Evolutionary conservation across 345 rosid species (phyloP).

Genomic region (Cochlearia excelsa): DNA sequence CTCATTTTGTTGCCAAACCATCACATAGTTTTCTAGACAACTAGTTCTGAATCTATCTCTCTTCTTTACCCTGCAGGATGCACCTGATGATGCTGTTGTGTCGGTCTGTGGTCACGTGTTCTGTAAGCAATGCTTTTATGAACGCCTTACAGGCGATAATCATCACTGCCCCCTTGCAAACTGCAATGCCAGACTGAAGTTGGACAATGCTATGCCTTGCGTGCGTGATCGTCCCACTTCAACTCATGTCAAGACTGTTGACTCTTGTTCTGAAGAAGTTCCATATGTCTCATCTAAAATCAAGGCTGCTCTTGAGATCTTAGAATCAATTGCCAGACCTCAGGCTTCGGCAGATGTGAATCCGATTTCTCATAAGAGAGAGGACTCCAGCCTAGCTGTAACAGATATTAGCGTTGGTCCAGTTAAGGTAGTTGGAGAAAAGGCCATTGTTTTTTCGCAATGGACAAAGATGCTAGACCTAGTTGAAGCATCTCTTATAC

Average conservation of each 20-base stretch:
- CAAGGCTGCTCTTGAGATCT: constrained; percentile 79
- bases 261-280: constrained; percentile 28
- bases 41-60: constrained; percentile 18
- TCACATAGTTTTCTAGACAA: constrained; percentile 1
- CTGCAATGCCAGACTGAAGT: constrained; percentile 59
- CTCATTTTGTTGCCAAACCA: neutral
- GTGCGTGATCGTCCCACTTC: constrained; percentile 39
- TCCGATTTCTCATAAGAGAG: constrained; percentile 32
- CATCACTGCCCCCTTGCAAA: constrained; percentile 58
- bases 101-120: constrained; percentile 87
- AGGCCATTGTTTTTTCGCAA: constrained; percentile 93
- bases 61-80: constrained; percentile 50
- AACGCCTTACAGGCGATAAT: constrained; percentile 72
- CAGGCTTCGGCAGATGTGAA: constrained; percentile 32
- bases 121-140: constrained; percentile 86
- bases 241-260: constrained; percentile 33
- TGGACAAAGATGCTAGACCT: constrained; percentile 97
- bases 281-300: constrained; percentile 75
- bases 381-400: constrained; percentile 31
- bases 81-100: constrained; percentile 96
- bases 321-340: constrained; percentile 55
- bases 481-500: constrained; percentile 72
- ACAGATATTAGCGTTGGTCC: constrained; percentile 25
- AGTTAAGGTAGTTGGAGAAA: constrained; percentile 53
- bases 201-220: constrained; percentile 42